Percentiles rank a stretch among this genome's conserved stretches.
These are phyloP conservation scores for Erysimum cheiri DNA, from an alignment of 441 rosid genomes.

Conservation along the genomic window DNA sequence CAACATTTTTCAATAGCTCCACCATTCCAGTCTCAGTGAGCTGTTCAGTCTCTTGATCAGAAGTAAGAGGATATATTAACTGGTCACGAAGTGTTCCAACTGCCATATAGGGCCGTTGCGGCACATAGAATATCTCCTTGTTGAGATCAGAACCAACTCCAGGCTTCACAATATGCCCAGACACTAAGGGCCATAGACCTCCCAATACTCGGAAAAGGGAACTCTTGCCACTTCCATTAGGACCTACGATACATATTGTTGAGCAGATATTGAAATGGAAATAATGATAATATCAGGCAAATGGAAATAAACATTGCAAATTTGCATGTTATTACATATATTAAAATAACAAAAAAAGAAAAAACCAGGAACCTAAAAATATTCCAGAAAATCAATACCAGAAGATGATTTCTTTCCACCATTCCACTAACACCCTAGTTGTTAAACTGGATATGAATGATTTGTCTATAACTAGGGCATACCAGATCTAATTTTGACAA, in stretches of 20 bases:
- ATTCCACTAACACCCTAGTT: conserved; percentile 9
- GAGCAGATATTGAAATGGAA: conserved; percentile 2
- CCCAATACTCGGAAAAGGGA: conserved; percentile 99
- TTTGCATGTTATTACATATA: conserved; percentile 15
- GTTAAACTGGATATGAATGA: conserved; percentile 8
- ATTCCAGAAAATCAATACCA: conserved; percentile 26
- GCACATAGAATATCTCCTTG: conserved; percentile 98
- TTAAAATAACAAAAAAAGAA: neutral
- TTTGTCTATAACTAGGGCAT: conserved; percentile 24
- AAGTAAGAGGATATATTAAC: conserved; percentile 95
- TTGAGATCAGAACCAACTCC: conserved; percentile 99
- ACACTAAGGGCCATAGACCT: conserved; percentile 98
- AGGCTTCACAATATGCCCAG: conserved; percentile 98
- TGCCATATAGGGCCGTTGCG: conserved; percentile 98
- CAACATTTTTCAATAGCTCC: conserved; percentile 92
- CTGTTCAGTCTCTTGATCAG: conserved; percentile 68
- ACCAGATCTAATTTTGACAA: conserved; percentile 26
- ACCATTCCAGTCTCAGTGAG: conserved; percentile 85
- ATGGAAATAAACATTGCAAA: conserved; percentile 10
- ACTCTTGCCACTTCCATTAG: conserved; percentile 99
- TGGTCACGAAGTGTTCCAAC: conserved; percentile 98
- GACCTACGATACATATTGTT: conserved; percentile 69
- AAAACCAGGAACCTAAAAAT: conserved; percentile 14
- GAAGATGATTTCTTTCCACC: conserved; percentile 20
- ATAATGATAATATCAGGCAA: conserved; percentile 10